Percentiles rank a stretch among this genome's conserved stretches.
Evolutionary conservation across 2,329 filamentous ascomycete species (phyloP).

Genomic region (Colletotrichum sp.): DNA sequence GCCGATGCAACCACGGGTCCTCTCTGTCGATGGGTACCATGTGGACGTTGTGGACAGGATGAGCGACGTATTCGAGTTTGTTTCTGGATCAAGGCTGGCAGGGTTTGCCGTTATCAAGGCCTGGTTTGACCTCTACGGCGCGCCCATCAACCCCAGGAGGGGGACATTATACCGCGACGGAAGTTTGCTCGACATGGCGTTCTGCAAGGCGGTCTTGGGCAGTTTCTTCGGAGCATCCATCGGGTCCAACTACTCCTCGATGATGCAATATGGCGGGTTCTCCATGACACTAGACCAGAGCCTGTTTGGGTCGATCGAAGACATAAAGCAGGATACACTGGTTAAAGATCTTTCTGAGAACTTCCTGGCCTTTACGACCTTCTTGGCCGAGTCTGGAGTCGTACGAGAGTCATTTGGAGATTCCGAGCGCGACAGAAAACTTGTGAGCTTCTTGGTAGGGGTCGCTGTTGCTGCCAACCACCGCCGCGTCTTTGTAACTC

Average conservation of each 20-base stretch:
- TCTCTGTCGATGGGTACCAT: slow-evolving; percentile 16
- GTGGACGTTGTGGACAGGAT: slow-evolving; percentile 4
- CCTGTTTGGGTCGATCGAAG: neutral
- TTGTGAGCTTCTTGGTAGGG: neutral
- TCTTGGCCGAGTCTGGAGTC: neutral
- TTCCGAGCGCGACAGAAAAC: neutral
- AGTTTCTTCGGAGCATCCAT: slow-evolving; percentile 5
- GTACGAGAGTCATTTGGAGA: neutral
- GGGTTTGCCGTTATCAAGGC: neutral
- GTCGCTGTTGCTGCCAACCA: neutral
- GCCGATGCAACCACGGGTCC: neutral
- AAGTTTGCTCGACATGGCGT: slow-evolving; percentile 8
- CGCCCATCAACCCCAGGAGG: neutral
- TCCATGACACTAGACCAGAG: neutral
- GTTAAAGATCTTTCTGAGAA: neutral
- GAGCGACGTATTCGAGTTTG: neutral
- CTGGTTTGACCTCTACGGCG: neutral
- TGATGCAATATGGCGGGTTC: neutral
- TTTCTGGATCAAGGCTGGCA: neutral
- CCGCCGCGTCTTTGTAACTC: slow-evolving; percentile 7
- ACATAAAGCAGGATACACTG: neutral
- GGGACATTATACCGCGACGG: slow-evolving; percentile 4
- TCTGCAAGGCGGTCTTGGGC: slow-evolving; percentile 14
- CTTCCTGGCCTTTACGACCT: neutral
- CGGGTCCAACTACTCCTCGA: neutral